Percentiles rank a stretch among this genome's conserved stretches.
Evolutionary conservation across 495 filamentous ascomycete species (phyloP).

Genomic region (Hyaloscypha hepaticicola): DNA sequence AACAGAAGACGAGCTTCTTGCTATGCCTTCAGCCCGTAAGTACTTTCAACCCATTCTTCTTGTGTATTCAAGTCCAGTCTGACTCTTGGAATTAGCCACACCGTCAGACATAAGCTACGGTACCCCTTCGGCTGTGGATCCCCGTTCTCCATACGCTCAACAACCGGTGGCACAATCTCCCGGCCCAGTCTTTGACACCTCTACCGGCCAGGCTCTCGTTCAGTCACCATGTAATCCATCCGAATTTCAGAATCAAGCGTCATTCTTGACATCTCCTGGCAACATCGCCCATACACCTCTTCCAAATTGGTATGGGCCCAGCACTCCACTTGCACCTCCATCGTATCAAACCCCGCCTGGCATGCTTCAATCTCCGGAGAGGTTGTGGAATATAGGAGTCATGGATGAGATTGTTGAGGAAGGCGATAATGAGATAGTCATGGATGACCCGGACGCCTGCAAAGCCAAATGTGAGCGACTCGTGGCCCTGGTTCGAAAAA

Average conservation of each 20-base stretch:
- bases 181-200: not conserved
- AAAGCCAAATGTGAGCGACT: constrained; percentile 1
- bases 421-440: not conserved
- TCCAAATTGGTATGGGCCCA: not conserved
- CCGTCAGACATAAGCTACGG: not conserved
- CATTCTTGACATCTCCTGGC: not conserved
- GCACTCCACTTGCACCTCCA: not conserved
- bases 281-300: not conserved
- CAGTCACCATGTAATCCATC: not conserved
- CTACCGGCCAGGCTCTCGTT: not conserved
- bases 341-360: constrained; percentile 2
- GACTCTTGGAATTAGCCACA: not conserved
- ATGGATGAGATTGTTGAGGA: not conserved
- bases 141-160: not conserved
- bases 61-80: not conserved
- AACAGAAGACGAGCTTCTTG: not conserved
- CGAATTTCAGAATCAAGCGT: not conserved
- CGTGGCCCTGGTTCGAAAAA: not conserved
- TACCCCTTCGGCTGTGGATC: constrained; percentile 1
- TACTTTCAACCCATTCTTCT: not conserved
- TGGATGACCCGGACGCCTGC: not conserved
- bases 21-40: not conserved
- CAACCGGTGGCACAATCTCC: not conserved
- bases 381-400: not conserved
- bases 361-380: not conserved